phyloP scores from a whole-genome alignment of 495 filamentous ascomycete species.

The Clohesyomyces aquaticus region DNA sequence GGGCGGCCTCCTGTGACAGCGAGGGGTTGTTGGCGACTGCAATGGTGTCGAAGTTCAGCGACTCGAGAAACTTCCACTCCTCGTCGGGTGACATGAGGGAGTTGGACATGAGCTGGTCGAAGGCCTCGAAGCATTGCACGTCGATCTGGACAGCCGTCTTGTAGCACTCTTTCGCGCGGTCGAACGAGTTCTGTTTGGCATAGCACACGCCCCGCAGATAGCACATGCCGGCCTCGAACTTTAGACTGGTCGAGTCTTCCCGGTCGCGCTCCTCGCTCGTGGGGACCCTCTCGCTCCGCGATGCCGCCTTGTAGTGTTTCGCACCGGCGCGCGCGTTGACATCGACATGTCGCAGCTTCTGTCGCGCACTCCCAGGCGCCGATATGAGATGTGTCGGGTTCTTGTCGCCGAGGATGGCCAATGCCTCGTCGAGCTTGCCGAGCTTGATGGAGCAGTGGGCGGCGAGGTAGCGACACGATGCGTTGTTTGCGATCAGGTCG shows the following conservation, averaged over 20 bases:
- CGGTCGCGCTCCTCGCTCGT: conserved; percentile 65
- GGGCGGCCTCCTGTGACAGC: conserved; percentile 74
- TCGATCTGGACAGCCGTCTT: conserved; percentile 96
- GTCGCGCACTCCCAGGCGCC: conserved; percentile 64
- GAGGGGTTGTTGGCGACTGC: conserved; percentile 58
- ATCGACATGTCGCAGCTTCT: conserved; percentile 55
- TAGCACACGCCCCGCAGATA: conserved; percentile 91
- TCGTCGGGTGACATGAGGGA: conserved; percentile 96
- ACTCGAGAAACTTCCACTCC: conserved; percentile 90
- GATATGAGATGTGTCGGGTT: conserved; percentile 85
- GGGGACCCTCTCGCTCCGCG: conserved; percentile 60
- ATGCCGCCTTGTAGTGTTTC: conserved; percentile 53
- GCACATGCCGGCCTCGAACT: conserved; percentile 96
- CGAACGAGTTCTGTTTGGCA: conserved; percentile 96
- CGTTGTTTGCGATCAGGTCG: conserved; percentile 77
- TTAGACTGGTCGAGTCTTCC: conserved; percentile 71
- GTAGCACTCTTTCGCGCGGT: conserved; percentile 96
- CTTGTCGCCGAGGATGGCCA: conserved; percentile 85
- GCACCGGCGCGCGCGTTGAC: conserved; percentile 43
- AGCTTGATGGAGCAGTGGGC: conserved; percentile 93
- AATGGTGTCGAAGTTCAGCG: conserved; percentile 86
- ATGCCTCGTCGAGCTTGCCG: conserved; percentile 82
- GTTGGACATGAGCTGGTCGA: conserved; percentile 97
- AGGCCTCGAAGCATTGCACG: conserved; percentile 97
- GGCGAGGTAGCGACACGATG: conserved; percentile 87